Conservation (phyloP, 805 yeast species). For the Tetrapisispora namnaoensis region DNA sequence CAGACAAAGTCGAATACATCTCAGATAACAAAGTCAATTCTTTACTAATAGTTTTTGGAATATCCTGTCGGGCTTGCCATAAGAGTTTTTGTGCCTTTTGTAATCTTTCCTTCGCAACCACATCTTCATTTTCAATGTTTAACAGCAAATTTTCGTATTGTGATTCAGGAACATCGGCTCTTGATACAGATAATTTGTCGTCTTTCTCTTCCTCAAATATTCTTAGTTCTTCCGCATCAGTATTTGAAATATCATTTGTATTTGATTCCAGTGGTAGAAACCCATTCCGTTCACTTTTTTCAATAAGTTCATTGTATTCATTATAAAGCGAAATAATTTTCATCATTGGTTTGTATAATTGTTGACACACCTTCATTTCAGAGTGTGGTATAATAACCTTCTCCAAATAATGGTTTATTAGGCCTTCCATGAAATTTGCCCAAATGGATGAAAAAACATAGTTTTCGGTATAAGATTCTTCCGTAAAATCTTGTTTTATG, state of each 20-base stretch:
- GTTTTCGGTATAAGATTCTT: constrained; percentile 25
- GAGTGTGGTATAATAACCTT: constrained; percentile 28
- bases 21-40: constrained; percentile 28
- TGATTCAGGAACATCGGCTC: not conserved
- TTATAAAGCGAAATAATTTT: constrained; percentile 29
- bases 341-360: constrained; percentile 31
- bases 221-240: not conserved
- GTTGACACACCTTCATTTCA: constrained; percentile 31
- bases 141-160: not conserved
- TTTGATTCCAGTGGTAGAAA: constrained; percentile 14
- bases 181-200: not conserved
- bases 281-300: constrained; percentile 28
- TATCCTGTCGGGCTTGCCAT: constrained; percentile 29
- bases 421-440: constrained; percentile 33
- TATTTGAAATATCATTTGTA: not conserved
- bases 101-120: constrained; percentile 20
- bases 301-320: constrained; percentile 29
- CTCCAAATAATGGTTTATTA: constrained; percentile 30
- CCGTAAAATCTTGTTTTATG: constrained; percentile 26
- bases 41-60: constrained; percentile 29
- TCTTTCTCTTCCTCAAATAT: not conserved
- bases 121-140: constrained; percentile 5
- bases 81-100: constrained; percentile 25
- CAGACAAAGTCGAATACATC: constrained; percentile 29
- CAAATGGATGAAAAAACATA: constrained; percentile 30